Percentiles rank a stretch among this genome's conserved stretches.
phyloP scores from a whole-genome alignment of 306 rosid species.

The Sindora glabra region DNA sequence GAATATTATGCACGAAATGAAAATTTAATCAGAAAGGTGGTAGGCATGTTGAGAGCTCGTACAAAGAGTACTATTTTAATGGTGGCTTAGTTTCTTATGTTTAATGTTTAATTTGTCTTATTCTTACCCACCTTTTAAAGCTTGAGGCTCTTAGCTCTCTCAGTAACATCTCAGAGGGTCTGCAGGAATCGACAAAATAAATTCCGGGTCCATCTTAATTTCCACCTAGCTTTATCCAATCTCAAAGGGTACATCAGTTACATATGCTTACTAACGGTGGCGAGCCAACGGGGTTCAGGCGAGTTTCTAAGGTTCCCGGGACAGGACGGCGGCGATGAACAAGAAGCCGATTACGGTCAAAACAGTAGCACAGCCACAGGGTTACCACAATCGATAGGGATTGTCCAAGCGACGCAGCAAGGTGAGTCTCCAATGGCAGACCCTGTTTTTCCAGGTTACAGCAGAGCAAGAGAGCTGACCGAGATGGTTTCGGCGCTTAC shows the following conservation, averaged over 20 bases:
- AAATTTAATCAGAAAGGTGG: too few species aligned
- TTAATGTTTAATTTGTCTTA: too few species aligned
- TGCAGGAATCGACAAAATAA: neutral
- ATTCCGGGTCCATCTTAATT: neutral
- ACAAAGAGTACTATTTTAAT: too few species aligned
- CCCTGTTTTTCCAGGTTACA: constrained; percentile 15
- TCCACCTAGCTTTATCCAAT: neutral
- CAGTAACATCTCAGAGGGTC: constrained; percentile 18
- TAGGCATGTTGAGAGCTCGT: too few species aligned
- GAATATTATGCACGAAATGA: too few species aligned
- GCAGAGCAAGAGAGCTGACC: constrained; percentile 35
- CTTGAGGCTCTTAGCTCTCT: constrained; percentile 9
- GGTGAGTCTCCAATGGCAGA: constrained; percentile 15
- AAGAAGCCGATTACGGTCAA: neutral
- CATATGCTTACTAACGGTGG: constrained; percentile 29
- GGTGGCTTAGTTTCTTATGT: too few species aligned
- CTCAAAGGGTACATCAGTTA: neutral
- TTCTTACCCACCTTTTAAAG: too few species aligned
- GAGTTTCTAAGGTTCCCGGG: constrained; percentile 7
- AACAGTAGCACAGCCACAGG: neutral
- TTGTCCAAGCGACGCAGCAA: neutral
- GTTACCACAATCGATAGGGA: neutral
- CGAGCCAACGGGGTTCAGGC: constrained; percentile 20
- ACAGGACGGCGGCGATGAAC: neutral
- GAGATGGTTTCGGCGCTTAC: constrained; percentile 68